These are phyloP conservation scores for Vanderwaltozyma polyspora DNA, from an alignment of 805 yeast species.

Conservation along the genomic window DNA sequence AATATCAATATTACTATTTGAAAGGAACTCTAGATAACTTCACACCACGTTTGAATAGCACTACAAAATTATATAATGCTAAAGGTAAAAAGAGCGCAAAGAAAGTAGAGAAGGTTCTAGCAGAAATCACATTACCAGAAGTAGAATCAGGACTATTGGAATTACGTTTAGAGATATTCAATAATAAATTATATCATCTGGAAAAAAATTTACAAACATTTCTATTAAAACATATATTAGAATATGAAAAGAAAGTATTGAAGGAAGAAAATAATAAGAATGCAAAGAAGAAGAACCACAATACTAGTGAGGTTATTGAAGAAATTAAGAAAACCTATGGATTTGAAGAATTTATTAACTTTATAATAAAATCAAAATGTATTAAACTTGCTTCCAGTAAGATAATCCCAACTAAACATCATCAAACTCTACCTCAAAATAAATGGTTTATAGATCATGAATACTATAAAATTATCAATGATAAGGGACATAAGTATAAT, in stretches of 20 bases:
- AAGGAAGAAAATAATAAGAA: slow-evolving; percentile 3
- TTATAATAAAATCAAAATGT: slow-evolving; percentile 18
- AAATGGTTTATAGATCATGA: slow-evolving; percentile 19
- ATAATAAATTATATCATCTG: slow-evolving; percentile 20
- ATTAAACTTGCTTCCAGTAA: slow-evolving; percentile 16
- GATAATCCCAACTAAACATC: slow-evolving; percentile 10
- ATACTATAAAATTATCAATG: slow-evolving; percentile 19
- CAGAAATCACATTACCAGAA: slow-evolving; percentile 6
- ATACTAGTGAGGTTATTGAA: slow-evolving; percentile 3
- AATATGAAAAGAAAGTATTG: slow-evolving; percentile 3
- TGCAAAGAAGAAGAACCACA: slow-evolving; percentile 7
- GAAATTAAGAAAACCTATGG: slow-evolving; percentile 4
- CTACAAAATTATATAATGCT: slow-evolving; percentile 22
- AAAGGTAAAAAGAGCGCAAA: slow-evolving; percentile 24
- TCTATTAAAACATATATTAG: slow-evolving; percentile 7
- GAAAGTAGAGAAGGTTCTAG: slow-evolving; percentile 14
- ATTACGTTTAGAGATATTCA: slow-evolving; percentile 16
- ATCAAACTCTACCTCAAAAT: slow-evolving; percentile 3
- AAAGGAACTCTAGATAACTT: slow-evolving; percentile 19
- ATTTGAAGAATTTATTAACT: slow-evolving; percentile 12
- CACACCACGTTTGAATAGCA: slow-evolving; percentile 23
- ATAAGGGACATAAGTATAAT: slow-evolving; percentile 28
- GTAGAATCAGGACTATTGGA: slow-evolving; percentile 11
- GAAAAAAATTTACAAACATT: slow-evolving; percentile 14
- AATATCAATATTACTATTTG: slow-evolving; percentile 25